A percentile compares a stretch with the other conserved stretches of the same genome.
phyloP scores from a whole-genome alignment of 495 filamentous ascomycete species.

The Chaetomidium leptoderma region DNA sequence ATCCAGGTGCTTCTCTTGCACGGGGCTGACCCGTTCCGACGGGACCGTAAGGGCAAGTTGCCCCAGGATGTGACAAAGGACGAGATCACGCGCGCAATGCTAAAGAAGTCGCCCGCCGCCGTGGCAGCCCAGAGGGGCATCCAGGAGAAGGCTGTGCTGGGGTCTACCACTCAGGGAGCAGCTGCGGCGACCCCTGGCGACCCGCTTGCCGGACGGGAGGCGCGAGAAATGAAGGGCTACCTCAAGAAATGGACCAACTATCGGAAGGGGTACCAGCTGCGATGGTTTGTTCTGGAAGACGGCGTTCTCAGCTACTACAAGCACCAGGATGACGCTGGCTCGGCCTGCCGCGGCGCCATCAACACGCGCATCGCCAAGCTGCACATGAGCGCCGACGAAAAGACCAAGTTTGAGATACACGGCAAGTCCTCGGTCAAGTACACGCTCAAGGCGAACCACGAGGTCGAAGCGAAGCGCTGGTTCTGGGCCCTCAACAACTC shows the following conservation, averaged over 20 bases:
- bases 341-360: constrained; percentile 92
- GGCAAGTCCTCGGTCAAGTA: constrained; percentile 99
- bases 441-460: constrained; percentile 92
- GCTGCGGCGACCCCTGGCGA: constrained; percentile 56
- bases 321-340: constrained; percentile 92
- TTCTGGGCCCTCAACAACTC: constrained; percentile 99
- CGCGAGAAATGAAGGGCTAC: constrained; percentile 95
- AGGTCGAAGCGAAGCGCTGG: constrained; percentile 89
- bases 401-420: constrained; percentile 93
- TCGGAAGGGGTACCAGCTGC: constrained; percentile 87
- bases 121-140: constrained; percentile 91
- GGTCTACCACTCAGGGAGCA: constrained; percentile 58
- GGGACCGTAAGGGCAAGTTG: constrained; percentile 90
- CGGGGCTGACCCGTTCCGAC: constrained; percentile 93
- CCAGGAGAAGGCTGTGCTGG: constrained; percentile 92
- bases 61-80: constrained; percentile 98
- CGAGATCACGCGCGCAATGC: constrained; percentile 74
- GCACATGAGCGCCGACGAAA: constrained; percentile 93
- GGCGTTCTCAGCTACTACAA: constrained; percentile 98
- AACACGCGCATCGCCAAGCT: constrained; percentile 96
- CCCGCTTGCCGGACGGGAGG: constrained; percentile 72
- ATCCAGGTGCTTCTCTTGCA: constrained; percentile 88
- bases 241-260: constrained; percentile 99
- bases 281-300: constrained; percentile 97
- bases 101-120: constrained; percentile 92